phyloP scores from a whole-genome alignment of 495 filamentous ascomycete species.

The Hypomontagnella submonticulosa region DNA sequence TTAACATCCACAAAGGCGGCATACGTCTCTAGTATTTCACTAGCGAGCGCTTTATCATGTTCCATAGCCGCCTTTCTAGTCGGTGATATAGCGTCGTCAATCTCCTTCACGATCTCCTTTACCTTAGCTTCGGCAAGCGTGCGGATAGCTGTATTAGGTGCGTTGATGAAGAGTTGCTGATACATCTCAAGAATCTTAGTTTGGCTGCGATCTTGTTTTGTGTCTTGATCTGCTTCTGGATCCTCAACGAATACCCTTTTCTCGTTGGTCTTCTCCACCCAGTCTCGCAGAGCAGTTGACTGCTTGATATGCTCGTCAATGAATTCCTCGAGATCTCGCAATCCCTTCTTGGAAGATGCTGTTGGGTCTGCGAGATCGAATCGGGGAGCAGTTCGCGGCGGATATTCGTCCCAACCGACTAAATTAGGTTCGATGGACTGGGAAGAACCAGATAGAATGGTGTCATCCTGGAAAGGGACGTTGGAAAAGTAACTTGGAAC shows the following conservation, averaged over 20 bases:
- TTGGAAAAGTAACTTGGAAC: conserved; percentile 6
- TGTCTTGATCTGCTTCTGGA: not conserved
- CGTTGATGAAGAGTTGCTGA: not conserved
- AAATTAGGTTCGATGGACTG: not conserved
- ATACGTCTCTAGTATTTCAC: conserved; percentile 30
- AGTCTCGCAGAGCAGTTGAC: conserved; percentile 32
- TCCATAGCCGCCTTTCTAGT: conserved; percentile 1
- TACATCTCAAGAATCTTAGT: too few relatives aligned
- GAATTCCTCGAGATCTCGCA: conserved; percentile 22
- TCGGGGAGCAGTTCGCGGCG: conserved; percentile 6
- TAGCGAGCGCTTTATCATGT: conserved; percentile 17
- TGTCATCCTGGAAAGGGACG: not conserved
- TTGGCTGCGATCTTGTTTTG: not conserved
- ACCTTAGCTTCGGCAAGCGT: not conserved
- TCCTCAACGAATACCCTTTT: conserved; percentile 9
- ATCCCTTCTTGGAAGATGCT: not conserved
- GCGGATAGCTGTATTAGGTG: not conserved
- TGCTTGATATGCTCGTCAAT: conserved; percentile 24
- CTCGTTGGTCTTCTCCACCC: conserved; percentile 24
- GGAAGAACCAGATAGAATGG: too few relatives aligned
- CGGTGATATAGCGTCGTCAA: conserved; percentile 5
- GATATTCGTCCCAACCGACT: conserved; percentile 15
- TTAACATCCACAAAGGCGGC: conserved; percentile 26
- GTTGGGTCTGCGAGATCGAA: conserved; percentile 2
- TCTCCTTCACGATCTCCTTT: conserved; percentile 1